These are phyloP conservation scores for Capsicum baccatum DNA, from an alignment of 257 asterid genomes.

Conservation along the genomic window DNA sequence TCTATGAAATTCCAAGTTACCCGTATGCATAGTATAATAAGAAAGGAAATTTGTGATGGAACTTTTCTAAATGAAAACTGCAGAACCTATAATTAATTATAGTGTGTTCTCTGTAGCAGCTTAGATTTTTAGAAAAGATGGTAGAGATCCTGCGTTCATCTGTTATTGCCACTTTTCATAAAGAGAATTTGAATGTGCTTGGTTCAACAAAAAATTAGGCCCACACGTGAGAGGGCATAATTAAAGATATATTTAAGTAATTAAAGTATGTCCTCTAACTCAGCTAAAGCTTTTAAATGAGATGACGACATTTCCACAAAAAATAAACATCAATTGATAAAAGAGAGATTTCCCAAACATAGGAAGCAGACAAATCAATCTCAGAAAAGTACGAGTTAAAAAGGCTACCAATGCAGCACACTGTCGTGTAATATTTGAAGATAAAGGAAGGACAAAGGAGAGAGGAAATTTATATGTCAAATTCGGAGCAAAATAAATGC, in stretches of 20 bases:
- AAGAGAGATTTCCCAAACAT: slow-evolving; percentile 3
- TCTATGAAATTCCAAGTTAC: neutral
- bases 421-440: neutral
- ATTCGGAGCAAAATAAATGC: neutral
- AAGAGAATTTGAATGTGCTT: neutral
- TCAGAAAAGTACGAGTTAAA: neutral
- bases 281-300: neutral
- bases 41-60: neutral
- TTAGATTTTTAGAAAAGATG: neutral
- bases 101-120: neutral
- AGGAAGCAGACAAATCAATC: slow-evolving; percentile 9
- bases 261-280: neutral
- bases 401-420: neutral
- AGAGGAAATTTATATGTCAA: neutral
- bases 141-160: neutral
- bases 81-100: neutral
- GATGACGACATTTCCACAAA: neutral
- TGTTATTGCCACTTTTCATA: neutral
- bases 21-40: neutral
- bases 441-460: neutral
- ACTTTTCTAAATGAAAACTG: neutral
- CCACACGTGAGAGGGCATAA: neutral
- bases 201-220: neutral
- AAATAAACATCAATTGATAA: neutral
- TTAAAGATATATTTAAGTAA: neutral